Percentiles rank a stretch among this genome's conserved stretches.
phyloP scores from a whole-genome alignment of 129 eudicot genomes.

The Artemisia tridentata region DNA sequence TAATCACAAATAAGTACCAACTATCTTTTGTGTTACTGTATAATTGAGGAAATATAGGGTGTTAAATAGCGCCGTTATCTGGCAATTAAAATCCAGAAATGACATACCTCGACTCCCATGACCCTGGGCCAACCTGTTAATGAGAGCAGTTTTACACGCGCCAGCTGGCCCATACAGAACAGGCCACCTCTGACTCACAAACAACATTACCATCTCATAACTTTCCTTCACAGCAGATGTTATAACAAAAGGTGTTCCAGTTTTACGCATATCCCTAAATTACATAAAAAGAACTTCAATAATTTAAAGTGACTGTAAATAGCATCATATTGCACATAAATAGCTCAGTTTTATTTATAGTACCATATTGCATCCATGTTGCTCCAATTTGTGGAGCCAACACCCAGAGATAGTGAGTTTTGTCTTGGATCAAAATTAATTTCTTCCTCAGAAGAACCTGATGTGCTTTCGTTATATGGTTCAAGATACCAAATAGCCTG shows the following conservation, averaged over 20 bases:
- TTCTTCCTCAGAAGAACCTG: constrained; percentile 22
- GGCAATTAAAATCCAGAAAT: constrained; percentile 14
- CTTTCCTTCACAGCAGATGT: constrained; percentile 69
- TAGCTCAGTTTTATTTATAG: background rate
- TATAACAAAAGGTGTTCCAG: constrained; percentile 62
- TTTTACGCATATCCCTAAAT: constrained; percentile 40
- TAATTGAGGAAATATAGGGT: background rate
- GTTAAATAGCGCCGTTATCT: background rate
- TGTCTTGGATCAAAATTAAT: background rate
- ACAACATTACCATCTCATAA: constrained; percentile 82
- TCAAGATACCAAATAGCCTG: constrained; percentile 83
- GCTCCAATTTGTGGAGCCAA: constrained; percentile 33
- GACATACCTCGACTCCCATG: constrained; percentile 70
- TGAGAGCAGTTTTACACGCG: constrained; percentile 83
- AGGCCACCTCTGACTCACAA: constrained; percentile 97
- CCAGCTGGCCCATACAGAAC: constrained; percentile 97
- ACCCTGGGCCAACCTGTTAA: constrained; percentile 60
- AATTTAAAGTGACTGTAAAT: constrained; percentile 10
- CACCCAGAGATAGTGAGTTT: constrained; percentile 15
- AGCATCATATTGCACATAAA: constrained; percentile 11
- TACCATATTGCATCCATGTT: constrained; percentile 39
- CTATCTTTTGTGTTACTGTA: background rate
- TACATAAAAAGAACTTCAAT: constrained; percentile 10
- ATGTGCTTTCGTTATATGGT: constrained; percentile 30
- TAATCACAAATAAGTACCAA: background rate